phyloP scores from a whole-genome alignment of 495 filamentous ascomycete species.

The Podospora bellae-mahoneyi region DNA sequence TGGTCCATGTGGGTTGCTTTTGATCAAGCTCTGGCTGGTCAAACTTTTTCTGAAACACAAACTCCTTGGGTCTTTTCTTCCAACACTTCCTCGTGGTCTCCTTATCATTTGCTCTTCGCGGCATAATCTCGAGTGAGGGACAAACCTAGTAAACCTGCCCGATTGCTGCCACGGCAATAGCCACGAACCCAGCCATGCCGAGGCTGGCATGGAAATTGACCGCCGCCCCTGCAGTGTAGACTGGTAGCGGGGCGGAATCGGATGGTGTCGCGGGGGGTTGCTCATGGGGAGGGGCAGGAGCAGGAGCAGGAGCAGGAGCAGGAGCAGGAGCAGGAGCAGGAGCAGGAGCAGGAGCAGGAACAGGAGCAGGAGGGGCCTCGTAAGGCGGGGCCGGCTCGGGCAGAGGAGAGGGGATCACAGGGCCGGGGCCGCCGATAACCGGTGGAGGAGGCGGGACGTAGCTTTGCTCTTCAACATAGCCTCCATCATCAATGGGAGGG shows the following conservation, averaged over 20 bases:
- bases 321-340: no score
- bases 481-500: background rate
- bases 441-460: background rate
- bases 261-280: background rate
- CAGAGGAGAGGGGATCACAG: background rate
- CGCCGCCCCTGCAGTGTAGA: background rate
- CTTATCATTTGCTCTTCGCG: background rate
- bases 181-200: background rate
- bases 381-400: background rate
- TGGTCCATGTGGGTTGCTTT: background rate
- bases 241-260: background rate
- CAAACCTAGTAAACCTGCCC: background rate
- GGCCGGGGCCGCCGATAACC: background rate
- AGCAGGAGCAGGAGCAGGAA: background rate
- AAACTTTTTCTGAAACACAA: background rate
- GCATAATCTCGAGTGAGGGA: background rate
- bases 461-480: background rate
- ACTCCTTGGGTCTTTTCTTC: background rate
- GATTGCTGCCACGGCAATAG: background rate
- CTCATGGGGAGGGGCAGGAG: background rate
- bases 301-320: background rate
- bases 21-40: background rate
- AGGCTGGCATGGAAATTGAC: slow-evolving; percentile 1
- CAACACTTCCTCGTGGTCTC: background rate
- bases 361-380: background rate